phyloP scores from a whole-genome alignment of 2,329 filamentous ascomycete species.

The Beauveria sp. region DNA sequence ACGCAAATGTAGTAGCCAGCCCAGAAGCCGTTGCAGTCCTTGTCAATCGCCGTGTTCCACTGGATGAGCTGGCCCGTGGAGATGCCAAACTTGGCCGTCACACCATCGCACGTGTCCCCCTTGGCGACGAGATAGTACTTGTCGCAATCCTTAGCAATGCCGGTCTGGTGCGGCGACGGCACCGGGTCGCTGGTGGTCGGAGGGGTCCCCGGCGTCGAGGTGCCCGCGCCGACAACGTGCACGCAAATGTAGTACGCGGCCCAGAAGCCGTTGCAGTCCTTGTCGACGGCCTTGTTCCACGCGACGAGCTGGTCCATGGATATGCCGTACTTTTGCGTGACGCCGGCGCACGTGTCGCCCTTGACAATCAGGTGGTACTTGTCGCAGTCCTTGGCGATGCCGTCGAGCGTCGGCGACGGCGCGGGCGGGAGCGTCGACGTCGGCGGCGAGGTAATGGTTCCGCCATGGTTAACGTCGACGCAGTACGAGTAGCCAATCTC shows the following conservation, averaged over 20 bases:
- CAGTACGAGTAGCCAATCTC: slow-evolving; percentile 9
- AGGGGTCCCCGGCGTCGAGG: neutral
- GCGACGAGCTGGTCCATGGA: slow-evolving; percentile 3
- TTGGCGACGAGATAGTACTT: neutral
- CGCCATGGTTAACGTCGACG: slow-evolving; percentile 7
- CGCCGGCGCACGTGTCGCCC: slow-evolving; percentile 6
- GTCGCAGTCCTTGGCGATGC: slow-evolving; percentile 11
- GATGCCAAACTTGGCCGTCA: slow-evolving; percentile 5
- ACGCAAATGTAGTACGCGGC: neutral
- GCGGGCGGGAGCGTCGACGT: neutral
- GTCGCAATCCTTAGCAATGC: slow-evolving; percentile 6
- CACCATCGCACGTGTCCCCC: slow-evolving; percentile 2
- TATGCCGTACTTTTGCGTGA: slow-evolving; percentile 8
- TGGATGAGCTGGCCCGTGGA: neutral
- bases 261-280: slow-evolving; percentile 2
- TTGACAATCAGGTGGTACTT: slow-evolving; percentile 5
- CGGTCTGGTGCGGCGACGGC: slow-evolving; percentile 4
- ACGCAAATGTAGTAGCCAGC: neutral
- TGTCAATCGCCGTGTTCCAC: slow-evolving; percentile 9
- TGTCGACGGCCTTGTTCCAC: slow-evolving; percentile 10
- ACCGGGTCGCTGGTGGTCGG: neutral
- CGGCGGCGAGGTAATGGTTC: neutral
- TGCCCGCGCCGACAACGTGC: neutral
- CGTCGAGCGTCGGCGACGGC: neutral
- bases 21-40: slow-evolving; percentile 1